Evolutionary conservation across 768 basidiomycete species (phyloP), one percentile per base, ranked within the genome.

Genomic region (Boletus rubropictus): DNA sequence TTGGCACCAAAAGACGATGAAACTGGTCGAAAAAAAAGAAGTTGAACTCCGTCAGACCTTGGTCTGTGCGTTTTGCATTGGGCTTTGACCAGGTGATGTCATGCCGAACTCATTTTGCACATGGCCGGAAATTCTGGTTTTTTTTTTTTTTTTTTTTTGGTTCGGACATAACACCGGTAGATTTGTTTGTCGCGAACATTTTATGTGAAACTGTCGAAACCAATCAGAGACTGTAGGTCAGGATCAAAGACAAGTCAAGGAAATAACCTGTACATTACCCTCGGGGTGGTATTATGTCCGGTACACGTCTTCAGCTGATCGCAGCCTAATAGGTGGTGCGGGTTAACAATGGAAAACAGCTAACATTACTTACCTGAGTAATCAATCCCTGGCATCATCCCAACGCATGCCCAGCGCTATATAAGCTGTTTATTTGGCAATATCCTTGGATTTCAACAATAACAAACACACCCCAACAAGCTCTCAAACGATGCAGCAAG

Each of bases 31-130:
- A n/a, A n/a, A n/a, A n/a, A n/a, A n/a, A n/a, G n/a, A 47, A 50
- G 28, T 46, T 20, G 22, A 3, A 1, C 9, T 14, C n/a, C 7
- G 34, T 28, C 20, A 28, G 15, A 35, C n/a, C n/a, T n/a, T 12
- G 38, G 32, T 18, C 28, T 28, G 11, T 28, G 28, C n/a, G 20
- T 44, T 38, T 49, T 33, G 42, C 10, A 31, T 12, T 37, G 27
- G 27, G 43, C 58, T 35, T 3, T 31, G 59, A 43, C 55, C 37
- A 45, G 46, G 33, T 61, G 60, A 61, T 63, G 60, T 61, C 60
- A 61, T 61, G 55, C 55, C 58, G 58, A 31, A 39, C 6, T 21
- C 7, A 15, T 25, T 38, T 42, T 27, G 20, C 29, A 35, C 34
- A 0, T 12, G 50, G 59, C 59, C 58, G 59, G 12, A 21, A 42